Evolutionary conservation across 2,329 filamentous ascomycete species (phyloP).

Genomic region (Phaeosphaeria sp.): DNA sequence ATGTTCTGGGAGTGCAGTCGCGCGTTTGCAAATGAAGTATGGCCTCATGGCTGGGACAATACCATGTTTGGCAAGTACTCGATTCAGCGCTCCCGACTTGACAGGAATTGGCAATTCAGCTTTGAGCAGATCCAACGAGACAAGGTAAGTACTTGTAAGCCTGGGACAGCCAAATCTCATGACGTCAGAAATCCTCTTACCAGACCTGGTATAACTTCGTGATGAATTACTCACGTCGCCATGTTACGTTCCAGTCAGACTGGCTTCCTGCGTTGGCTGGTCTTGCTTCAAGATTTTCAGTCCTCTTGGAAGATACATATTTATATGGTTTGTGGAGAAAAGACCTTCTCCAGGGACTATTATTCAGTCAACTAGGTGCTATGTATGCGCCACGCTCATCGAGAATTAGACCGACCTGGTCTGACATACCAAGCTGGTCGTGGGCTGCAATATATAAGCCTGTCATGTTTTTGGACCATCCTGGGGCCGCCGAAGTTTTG

Average conservation of each 20-base stretch:
- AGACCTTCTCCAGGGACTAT: conserved; percentile 2
- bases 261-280: conserved; percentile 7
- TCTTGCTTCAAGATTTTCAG: conserved; percentile 1
- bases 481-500: too few relatives aligned
- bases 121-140: too few relatives aligned
- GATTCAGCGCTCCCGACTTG: background rate
- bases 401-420: background rate
- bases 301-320: background rate
- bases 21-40: conserved; percentile 3
- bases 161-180: too few relatives aligned
- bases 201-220: background rate
- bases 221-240: background rate
- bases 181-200: background rate
- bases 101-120: background rate
- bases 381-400: background rate
- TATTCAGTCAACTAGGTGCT: conserved; percentile 2
- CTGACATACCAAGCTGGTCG: conserved; percentile 1
- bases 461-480: background rate
- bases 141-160: background rate
- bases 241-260: conserved; percentile 1
- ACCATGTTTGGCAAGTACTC: background rate
- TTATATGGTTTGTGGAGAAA: background rate
- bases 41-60: background rate
- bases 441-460: background rate
- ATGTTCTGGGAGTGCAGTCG: conserved; percentile 9